Conservation (phyloP, 352 stramenopile genomes). For the Pythium sp. region DNA sequence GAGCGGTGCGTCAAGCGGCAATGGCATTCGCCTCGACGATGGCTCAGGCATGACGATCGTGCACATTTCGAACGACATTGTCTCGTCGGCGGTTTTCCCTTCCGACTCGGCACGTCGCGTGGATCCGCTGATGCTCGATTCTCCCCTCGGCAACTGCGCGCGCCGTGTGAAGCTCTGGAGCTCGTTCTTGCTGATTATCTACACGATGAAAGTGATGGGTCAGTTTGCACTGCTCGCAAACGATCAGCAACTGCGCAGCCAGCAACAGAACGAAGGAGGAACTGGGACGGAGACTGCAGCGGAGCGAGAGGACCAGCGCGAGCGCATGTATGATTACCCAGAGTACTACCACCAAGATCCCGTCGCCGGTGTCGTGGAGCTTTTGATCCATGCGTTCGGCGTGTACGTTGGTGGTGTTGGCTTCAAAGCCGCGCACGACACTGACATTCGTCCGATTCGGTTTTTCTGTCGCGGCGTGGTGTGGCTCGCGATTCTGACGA, state of each 20-base stretch:
- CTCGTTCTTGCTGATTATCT: conserved; percentile 86
- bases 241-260: conserved; percentile 61
- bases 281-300: conserved; percentile 27
- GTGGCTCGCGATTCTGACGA: conserved; percentile 74
- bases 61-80: conserved; percentile 77
- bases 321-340: conserved; percentile 73
- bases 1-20: conserved; percentile 18
- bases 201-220: conserved; percentile 89
- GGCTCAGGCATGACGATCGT: conserved; percentile 49
- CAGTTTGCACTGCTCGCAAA: conserved; percentile 83
- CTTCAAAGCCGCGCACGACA: conserved; percentile 86
- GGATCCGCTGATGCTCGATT: conserved; percentile 86
- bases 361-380: conserved; percentile 57
- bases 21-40: conserved; percentile 39
- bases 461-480: conserved; percentile 80
- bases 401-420: conserved; percentile 85
- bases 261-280: conserved; percentile 22
- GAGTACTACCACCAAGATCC: conserved; percentile 81
- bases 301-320: conserved; percentile 37
- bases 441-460: conserved; percentile 80
- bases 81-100: conserved; percentile 83
- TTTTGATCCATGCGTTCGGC: conserved; percentile 78
- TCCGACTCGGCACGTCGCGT: conserved; percentile 77
- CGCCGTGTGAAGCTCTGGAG: conserved; percentile 86
- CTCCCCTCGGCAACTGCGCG: conserved; percentile 74